Percentiles rank a stretch among this genome's conserved stretches.
These are phyloP conservation scores for Tuber magnatum DNA, from an alignment of 495 filamentous ascomycete species.

Conservation along the genomic window DNA sequence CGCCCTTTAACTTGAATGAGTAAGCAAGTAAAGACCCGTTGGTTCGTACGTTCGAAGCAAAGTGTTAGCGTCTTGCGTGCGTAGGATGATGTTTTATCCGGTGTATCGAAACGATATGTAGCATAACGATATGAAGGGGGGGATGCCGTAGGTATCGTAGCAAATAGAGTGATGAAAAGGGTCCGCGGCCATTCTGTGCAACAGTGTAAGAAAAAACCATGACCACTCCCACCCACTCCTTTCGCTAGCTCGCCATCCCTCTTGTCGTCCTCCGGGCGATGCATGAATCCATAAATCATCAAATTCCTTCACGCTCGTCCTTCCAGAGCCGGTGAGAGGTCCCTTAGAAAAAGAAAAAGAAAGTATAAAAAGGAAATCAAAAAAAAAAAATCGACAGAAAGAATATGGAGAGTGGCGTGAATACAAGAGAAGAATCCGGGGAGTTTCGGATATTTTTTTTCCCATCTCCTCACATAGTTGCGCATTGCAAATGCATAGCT, in stretches of 20 bases:
- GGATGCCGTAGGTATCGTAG: neutral
- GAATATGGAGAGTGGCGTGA: neutral
- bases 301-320: neutral
- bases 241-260: neutral
- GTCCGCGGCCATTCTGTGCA: neutral
- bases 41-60: neutral
- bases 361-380: neutral
- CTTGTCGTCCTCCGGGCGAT: conserved; percentile 7
- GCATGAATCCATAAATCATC: neutral
- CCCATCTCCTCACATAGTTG: conserved; percentile 31
- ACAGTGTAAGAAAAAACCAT: neutral
- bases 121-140: neutral
- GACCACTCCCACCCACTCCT: conserved; percentile 7
- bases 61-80: neutral
- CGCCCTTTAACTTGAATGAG: neutral
- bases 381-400: neutral
- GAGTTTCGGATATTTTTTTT: neutral
- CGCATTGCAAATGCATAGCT: conserved; percentile 38
- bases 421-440: neutral
- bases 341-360: neutral
- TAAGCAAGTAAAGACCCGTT: neutral
- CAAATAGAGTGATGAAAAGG: neutral
- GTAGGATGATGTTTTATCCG: neutral
- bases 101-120: neutral
- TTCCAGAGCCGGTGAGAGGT: neutral